These are phyloP conservation scores for Heterococcus sp. DNA, from an alignment of 108 stramenopile species.

Conservation along the genomic window DNA sequence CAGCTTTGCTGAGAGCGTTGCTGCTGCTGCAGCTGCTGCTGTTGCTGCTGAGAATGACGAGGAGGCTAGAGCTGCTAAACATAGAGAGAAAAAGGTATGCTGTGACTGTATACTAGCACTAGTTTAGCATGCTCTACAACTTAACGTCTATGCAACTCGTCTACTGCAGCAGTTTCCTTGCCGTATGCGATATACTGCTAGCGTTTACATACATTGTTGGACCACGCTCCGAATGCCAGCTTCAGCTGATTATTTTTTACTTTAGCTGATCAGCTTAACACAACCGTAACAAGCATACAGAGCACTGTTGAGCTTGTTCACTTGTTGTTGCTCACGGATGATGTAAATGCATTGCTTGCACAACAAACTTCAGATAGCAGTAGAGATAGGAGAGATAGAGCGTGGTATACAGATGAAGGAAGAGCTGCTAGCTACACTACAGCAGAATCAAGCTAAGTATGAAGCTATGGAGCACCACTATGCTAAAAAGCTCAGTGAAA, in stretches of 20 bases:
- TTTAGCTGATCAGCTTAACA: too few species aligned
- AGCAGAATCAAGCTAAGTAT: constrained; percentile 26
- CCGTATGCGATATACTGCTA: too few species aligned
- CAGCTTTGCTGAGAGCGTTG: too few species aligned
- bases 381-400: constrained; percentile 26
- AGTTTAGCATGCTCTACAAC: too few species aligned
- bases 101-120: too few species aligned
- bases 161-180: too few species aligned
- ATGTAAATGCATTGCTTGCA: constrained; percentile 2
- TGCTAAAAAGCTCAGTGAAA: constrained; percentile 25
- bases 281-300: too few species aligned
- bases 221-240: too few species aligned
- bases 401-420: constrained; percentile 30
- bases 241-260: too few species aligned
- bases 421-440: constrained; percentile 17
- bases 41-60: background rate
- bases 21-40: background rate
- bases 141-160: too few species aligned
- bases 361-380: constrained; percentile 12
- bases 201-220: too few species aligned
- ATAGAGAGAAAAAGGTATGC: background rate
- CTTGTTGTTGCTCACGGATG: background rate
- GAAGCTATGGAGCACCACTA: constrained; percentile 45
- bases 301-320: too few species aligned
- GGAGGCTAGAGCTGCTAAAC: background rate